phyloP scores from a whole-genome alignment of 2,329 filamentous ascomycete genomes.

The Aspergillus candidus region DNA sequence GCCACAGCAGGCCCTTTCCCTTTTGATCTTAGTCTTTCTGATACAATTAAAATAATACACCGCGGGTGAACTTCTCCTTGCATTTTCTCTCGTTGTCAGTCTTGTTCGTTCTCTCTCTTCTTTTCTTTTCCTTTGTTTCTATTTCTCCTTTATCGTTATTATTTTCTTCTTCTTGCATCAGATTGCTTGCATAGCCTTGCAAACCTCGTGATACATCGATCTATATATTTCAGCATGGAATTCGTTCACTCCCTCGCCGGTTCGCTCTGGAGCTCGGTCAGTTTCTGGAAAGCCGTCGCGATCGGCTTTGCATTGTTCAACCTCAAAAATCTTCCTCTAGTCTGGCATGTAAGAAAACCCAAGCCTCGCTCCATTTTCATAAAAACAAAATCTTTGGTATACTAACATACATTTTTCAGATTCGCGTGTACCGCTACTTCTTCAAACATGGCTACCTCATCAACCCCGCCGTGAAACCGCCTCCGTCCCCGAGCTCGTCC shows the following conservation, averaged over 20 bases:
- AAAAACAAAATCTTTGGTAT: no score
- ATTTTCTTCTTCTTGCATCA: neutral
- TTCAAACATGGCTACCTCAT: conserved; percentile 46
- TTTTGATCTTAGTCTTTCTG: no score
- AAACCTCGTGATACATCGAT: no score
- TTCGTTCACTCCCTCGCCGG: conserved; percentile 7
- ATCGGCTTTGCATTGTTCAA: conserved; percentile 23
- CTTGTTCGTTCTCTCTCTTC: no score
- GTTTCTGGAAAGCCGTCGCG: conserved; percentile 20
- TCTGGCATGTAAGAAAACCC: conserved; percentile 25
- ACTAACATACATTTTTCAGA: conserved; percentile 30
- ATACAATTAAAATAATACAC: no score
- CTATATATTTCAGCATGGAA: conserved; percentile 4
- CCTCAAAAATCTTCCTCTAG: conserved; percentile 23
- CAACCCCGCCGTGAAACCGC: conserved; percentile 34
- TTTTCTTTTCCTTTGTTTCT: no score
- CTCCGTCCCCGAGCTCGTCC: conserved; percentile 32
- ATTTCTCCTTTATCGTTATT: no score
- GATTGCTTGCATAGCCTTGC: neutral
- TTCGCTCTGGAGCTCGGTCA: conserved; percentile 9
- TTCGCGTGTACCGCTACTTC: conserved; percentile 54
- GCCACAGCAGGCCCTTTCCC: no score
- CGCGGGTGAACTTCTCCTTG: no score
- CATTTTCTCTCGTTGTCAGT: no score
- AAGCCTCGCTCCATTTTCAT: neutral